Evolutionary conservation across 2,329 filamentous ascomycete species (phyloP).

Genomic region (Alternaria tenuissima): DNA sequence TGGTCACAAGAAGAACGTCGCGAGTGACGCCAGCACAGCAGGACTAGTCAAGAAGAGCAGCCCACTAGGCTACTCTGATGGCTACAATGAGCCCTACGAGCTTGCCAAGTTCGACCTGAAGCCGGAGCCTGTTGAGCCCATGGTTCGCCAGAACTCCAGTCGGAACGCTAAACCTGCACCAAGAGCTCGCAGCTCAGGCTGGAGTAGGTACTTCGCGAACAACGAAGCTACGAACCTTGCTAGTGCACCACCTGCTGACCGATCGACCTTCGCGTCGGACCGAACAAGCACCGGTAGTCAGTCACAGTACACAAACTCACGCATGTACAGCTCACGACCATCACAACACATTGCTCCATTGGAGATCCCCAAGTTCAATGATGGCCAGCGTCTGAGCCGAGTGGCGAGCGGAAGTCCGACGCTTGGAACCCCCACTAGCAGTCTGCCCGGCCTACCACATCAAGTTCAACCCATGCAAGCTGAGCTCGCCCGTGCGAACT

Average conservation of each 20-base stretch:
- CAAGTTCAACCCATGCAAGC: slow-evolving; percentile 49
- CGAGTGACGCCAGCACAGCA: slow-evolving; percentile 67
- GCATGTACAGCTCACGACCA: slow-evolving; percentile 65
- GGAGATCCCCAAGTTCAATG: slow-evolving; percentile 59
- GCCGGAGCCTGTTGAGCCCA: slow-evolving; percentile 43
- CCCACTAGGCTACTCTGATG: slow-evolving; percentile 49
- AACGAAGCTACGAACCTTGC: slow-evolving; percentile 66
- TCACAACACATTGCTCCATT: slow-evolving; percentile 77
- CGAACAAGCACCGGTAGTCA: slow-evolving; percentile 50
- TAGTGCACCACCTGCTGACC: slow-evolving; percentile 68
- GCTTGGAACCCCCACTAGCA: slow-evolving; percentile 65
- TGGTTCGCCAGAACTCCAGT: slow-evolving; percentile 49
- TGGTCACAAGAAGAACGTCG: slow-evolving; percentile 59
- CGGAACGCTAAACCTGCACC: slow-evolving; percentile 33
- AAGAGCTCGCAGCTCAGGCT: slow-evolving; percentile 69
- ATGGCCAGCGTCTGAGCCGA: slow-evolving; percentile 67
- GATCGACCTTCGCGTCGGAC: slow-evolving; percentile 51
- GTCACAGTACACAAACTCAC: slow-evolving; percentile 61
- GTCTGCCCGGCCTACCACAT: slow-evolving; percentile 51
- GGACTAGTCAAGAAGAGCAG: slow-evolving; percentile 66
- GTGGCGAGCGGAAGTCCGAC: slow-evolving; percentile 76
- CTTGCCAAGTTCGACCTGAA: slow-evolving; percentile 56
- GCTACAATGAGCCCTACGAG: slow-evolving; percentile 53
- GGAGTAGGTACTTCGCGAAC: slow-evolving; percentile 81
- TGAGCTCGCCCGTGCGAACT: slow-evolving; percentile 49